A percentile compares a stretch with the other conserved stretches of the same genome.
These are phyloP conservation scores for Withania somnifera DNA, from an alignment of 305 asterid species.

Conservation along the genomic window DNA sequence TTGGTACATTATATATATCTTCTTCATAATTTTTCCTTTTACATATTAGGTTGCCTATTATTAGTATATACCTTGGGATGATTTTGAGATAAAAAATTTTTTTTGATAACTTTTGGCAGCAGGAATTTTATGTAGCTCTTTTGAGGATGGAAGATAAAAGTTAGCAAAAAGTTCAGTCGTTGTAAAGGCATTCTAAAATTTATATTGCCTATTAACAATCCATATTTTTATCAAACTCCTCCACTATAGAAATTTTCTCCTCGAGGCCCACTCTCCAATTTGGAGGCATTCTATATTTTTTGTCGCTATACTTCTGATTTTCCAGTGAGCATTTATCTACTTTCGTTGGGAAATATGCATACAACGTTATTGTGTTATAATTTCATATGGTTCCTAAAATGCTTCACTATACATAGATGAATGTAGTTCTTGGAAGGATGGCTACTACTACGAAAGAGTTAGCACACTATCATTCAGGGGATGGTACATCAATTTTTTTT, in stretches of 20 bases:
- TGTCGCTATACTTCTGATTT: background rate
- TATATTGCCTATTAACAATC: background rate
- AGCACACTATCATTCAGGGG: slow-evolving; percentile 96
- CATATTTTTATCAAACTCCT: background rate
- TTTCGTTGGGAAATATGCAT: background rate
- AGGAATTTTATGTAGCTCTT: background rate
- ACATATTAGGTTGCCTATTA: background rate
- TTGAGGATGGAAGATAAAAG: background rate
- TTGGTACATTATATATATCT: background rate
- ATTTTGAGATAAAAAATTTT: too few species aligned
- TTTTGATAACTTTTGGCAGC: too few species aligned
- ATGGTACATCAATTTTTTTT: slow-evolving; percentile 41
- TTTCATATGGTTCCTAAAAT: background rate
- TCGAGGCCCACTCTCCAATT: background rate
- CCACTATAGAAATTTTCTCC: background rate
- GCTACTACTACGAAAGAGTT: slow-evolving; percentile 84
- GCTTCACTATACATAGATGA: slow-evolving; percentile 44
- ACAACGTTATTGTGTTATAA: background rate
- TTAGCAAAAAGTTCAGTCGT: background rate
- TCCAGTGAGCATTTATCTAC: background rate
- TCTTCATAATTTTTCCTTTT: background rate
- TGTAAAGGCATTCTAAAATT: background rate
- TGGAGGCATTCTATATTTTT: background rate
- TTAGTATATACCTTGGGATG: background rate
- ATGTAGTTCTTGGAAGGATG: slow-evolving; percentile 88